Conservation (phyloP, 805 yeast species). For the Nakazawaea populi region DNA sequence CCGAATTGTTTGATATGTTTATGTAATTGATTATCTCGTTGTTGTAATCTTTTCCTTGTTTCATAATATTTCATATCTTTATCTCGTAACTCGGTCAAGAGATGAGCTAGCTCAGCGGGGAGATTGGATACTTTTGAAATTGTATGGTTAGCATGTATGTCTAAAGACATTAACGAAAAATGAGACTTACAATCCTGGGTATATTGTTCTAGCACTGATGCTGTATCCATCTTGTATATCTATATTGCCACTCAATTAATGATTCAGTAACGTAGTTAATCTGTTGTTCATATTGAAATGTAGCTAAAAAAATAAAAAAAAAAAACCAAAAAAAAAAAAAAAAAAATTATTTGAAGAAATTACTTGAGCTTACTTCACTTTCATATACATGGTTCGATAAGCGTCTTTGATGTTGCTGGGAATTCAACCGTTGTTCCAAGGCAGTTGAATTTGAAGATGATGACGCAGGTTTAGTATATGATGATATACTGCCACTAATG, state of each 20-base stretch:
- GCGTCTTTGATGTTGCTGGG: background rate
- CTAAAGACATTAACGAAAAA: slow-evolving; percentile 15
- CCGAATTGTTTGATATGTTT: slow-evolving; percentile 82
- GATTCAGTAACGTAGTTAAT: no score
- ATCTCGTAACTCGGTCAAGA: slow-evolving; percentile 70
- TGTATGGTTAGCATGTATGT: slow-evolving; percentile 15
- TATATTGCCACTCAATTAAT: no score
- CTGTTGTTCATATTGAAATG: no score
- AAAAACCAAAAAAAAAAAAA: background rate
- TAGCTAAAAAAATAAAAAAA: no score
- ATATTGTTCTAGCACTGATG: slow-evolving; percentile 72
- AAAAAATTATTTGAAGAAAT: background rate
- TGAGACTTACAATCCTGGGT: slow-evolving; percentile 30
- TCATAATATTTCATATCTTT: slow-evolving; percentile 67
- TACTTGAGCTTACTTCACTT: background rate
- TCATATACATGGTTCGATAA: background rate
- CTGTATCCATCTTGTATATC: slow-evolving; percentile 66
- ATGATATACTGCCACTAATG: no score
- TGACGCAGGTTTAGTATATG: no score
- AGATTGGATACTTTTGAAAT: slow-evolving; percentile 60
- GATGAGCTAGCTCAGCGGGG: slow-evolving; percentile 79
- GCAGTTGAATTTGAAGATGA: no score
- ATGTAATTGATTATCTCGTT: slow-evolving; percentile 74
- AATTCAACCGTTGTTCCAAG: no score
- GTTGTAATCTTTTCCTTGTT: slow-evolving; percentile 56